phyloP scores from a whole-genome alignment of 2,329 filamentous ascomycete species.

The Fusarium foetens region DNA sequence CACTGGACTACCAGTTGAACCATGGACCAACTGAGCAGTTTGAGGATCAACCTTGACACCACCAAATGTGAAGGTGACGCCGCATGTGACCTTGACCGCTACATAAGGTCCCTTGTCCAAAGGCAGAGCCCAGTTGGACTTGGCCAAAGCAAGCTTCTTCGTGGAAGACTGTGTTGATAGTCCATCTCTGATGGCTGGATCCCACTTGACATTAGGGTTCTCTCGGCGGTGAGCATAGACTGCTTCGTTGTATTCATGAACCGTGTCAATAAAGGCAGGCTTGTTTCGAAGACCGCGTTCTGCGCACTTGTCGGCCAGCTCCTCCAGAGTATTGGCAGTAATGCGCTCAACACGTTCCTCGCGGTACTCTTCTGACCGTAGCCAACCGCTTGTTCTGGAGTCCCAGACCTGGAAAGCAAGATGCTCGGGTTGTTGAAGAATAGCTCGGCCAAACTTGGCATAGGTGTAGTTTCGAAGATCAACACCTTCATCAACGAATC shows the following conservation, averaged over 20 bases:
- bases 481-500: constrained; percentile 12
- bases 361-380: constrained; percentile 11
- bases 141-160: constrained; percentile 6
- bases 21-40: constrained; percentile 1
- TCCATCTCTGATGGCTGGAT: constrained; percentile 6
- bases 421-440: constrained; percentile 20
- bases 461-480: constrained; percentile 21
- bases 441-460: constrained; percentile 15
- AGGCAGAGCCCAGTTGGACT: constrained; percentile 18
- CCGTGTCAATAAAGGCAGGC: not conserved
- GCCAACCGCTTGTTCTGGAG: constrained; percentile 1
- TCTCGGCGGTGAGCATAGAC: constrained; percentile 1
- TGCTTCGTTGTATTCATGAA: constrained; percentile 11
- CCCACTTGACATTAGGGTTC: constrained; percentile 1
- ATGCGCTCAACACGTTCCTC: constrained; percentile 18
- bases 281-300: not conserved
- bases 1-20: not conserved
- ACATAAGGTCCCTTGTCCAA: constrained; percentile 11
- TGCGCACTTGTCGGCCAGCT: not conserved
- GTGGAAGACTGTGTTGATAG: constrained; percentile 8
- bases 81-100: constrained; percentile 16
- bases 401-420: constrained; percentile 18
- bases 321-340: not conserved
- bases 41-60: constrained; percentile 14
- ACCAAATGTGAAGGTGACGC: constrained; percentile 11